A percentile compares a stretch with the other conserved stretches of the same genome.
phyloP scores from a whole-genome alignment of 1,284 basidiomycete species.

The Papiliotrema nemorosa region DNA sequence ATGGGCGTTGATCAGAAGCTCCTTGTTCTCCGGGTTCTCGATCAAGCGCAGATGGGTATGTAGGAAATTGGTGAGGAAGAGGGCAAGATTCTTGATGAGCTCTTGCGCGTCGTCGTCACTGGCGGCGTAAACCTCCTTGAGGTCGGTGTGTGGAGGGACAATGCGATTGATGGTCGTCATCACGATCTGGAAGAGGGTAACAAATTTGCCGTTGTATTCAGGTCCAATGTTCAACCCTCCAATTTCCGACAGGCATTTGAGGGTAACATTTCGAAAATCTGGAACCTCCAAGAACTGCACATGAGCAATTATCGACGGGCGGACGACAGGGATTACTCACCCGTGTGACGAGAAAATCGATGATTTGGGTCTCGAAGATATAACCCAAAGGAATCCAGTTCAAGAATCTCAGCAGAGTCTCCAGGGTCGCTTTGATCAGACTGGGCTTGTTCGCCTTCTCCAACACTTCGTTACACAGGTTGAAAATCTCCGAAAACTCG shows the following conservation, averaged over 20 bases:
- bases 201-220: conserved; percentile 98
- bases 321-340: conserved; percentile 54
- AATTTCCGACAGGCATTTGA: conserved; percentile 98
- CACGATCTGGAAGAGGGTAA: conserved; percentile 95
- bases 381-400: conserved; percentile 99
- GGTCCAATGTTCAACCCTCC: conserved; percentile 91
- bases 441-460: conserved; percentile 97
- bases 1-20: conserved; percentile 93
- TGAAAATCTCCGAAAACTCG: conserved; percentile 95
- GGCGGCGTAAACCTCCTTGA: conserved; percentile 85
- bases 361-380: conserved; percentile 98
- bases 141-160: conserved; percentile 93
- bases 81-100: conserved; percentile 91
- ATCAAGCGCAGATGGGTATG: conserved; percentile 86
- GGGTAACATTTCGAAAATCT: conserved; percentile 95
- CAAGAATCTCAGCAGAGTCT: conserved; percentile 92
- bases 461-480: conserved; percentile 90
- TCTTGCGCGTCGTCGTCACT: conserved; percentile 93
- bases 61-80: conserved; percentile 97
- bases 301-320: conserved; percentile 5
- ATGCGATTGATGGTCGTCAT: conserved; percentile 96
- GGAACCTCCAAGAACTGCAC: conserved; percentile 88
- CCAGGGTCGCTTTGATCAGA: conserved; percentile 90
- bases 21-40: conserved; percentile 86
- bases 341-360: conserved; percentile 85